phyloP scores from a whole-genome alignment of 192 early-diverging fungal genomes.

The Coemansia sp. region DNA sequence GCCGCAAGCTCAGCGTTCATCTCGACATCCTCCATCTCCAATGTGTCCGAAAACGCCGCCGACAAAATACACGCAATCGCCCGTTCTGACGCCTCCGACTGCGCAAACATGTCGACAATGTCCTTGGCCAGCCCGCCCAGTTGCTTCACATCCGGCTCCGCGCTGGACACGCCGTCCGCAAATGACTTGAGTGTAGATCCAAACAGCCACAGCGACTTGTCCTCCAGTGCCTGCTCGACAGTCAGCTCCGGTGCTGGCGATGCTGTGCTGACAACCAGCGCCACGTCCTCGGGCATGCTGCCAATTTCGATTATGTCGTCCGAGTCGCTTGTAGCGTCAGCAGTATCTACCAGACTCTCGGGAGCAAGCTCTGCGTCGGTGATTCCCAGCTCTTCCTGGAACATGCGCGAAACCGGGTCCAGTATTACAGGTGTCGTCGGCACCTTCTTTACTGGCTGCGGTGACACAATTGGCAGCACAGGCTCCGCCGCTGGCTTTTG shows the following conservation, averaged over 20 bases:
- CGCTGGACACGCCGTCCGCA: not conserved
- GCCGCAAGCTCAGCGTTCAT: slow-evolving; percentile 34
- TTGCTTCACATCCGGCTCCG: slow-evolving; percentile 9
- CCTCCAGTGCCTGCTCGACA: slow-evolving; percentile 22
- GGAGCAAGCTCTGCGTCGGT: not conserved
- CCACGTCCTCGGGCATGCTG: not conserved
- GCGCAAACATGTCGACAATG: slow-evolving; percentile 46
- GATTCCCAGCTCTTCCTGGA: slow-evolving; percentile 20
- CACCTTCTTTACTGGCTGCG: not conserved
- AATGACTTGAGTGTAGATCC: slow-evolving; percentile 33
- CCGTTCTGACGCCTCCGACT: slow-evolving; percentile 47
- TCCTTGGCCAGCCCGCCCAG: slow-evolving; percentile 16
- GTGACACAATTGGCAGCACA: not conserved
- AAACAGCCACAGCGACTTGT: slow-evolving; percentile 58
- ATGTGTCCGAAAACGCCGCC: slow-evolving; percentile 20
- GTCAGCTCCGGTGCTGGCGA: slow-evolving; percentile 1
- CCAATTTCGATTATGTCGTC: not conserved
- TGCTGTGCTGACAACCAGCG: not conserved
- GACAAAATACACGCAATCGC: slow-evolving; percentile 48
- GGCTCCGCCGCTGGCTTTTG: not conserved
- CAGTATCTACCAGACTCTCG: not conserved
- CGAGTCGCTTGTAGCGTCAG: not conserved
- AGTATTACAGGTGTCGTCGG: not conserved
- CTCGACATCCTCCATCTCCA: slow-evolving; percentile 50
- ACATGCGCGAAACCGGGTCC: slow-evolving; percentile 38